phyloP scores from a whole-genome alignment of 495 filamentous ascomycete genomes.

The Penicillium soppii region DNA sequence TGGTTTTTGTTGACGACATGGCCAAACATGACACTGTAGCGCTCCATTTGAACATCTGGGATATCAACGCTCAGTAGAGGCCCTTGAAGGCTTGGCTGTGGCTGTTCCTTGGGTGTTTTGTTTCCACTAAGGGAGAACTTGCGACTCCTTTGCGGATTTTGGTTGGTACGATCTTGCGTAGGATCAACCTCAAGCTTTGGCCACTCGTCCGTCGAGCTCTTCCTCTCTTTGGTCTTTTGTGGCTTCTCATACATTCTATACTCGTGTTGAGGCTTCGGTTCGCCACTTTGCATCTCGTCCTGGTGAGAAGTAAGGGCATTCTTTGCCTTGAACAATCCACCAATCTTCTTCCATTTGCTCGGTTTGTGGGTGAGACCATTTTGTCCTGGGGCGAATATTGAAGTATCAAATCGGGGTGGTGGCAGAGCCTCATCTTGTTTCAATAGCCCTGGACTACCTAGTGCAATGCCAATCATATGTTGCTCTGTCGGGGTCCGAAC shows the following conservation, averaged over 20 bases:
- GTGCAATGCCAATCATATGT: conserved; percentile 51
- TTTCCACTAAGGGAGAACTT: conserved; percentile 19
- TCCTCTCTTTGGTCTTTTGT: conserved; percentile 1
- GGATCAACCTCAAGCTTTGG: conserved; percentile 25
- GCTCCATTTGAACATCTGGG: conserved; percentile 74
- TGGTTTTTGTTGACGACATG: conserved; percentile 58
- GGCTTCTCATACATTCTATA: not conserved
- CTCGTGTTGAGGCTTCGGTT: not conserved
- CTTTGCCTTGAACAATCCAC: conserved; percentile 50
- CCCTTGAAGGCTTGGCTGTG: conserved; percentile 5
- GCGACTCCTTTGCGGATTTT: conserved; percentile 9
- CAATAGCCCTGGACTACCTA: conserved; percentile 52
- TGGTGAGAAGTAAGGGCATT: conserved; percentile 26
- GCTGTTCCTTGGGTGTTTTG: conserved; percentile 12
- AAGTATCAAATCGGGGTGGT: conserved; percentile 22
- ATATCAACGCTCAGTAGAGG: conserved; percentile 72
- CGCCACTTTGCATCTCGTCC: conserved; percentile 11
- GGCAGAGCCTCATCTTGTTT: conserved; percentile 17
- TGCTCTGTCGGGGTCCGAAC: conserved; percentile 20
- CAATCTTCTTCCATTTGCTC: conserved; percentile 59
- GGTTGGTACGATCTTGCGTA: not conserved
- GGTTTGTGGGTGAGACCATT: conserved; percentile 35
- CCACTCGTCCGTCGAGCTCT: conserved; percentile 31
- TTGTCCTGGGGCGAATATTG: conserved; percentile 16
- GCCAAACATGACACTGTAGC: conserved; percentile 95